Percentiles rank a stretch among this genome's conserved stretches.
Conservation (phyloP, 2,329 filamentous ascomycete species). For the Cryphonectria naterciae region DNA sequence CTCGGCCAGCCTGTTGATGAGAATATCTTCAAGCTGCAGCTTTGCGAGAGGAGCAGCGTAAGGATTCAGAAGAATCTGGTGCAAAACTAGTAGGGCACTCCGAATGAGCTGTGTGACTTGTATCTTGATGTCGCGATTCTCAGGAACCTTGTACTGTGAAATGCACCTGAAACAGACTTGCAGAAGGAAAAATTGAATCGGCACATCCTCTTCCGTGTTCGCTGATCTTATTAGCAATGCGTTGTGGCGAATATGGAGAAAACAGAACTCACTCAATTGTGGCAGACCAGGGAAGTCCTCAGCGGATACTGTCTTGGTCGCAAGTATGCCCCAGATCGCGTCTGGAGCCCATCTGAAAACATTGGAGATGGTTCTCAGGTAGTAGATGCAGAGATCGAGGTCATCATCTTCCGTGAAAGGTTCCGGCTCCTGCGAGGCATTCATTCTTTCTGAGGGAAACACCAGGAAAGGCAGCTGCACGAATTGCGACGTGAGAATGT, state of each 20-base stretch:
- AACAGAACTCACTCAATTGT: slow-evolving; percentile 54
- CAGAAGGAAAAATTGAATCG: slow-evolving; percentile 70
- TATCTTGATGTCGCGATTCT: slow-evolving; percentile 44
- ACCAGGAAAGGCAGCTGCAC: slow-evolving; percentile 58
- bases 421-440: slow-evolving; percentile 35
- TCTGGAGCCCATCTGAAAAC: slow-evolving; percentile 71
- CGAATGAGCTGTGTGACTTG: slow-evolving; percentile 71
- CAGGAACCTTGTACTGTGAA: slow-evolving; percentile 44
- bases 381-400: slow-evolving; percentile 76
- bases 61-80: slow-evolving; percentile 69
- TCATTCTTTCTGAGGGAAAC: slow-evolving; percentile 34
- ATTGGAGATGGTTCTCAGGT: slow-evolving; percentile 74
- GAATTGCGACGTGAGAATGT: slow-evolving; percentile 63
- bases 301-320: slow-evolving; percentile 60
- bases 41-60: slow-evolving; percentile 61
- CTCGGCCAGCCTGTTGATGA: slow-evolving; percentile 70
- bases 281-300: slow-evolving; percentile 49
- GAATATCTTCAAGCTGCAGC: slow-evolving; percentile 69
- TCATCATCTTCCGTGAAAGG: slow-evolving; percentile 64
- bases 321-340: slow-evolving; percentile 71
- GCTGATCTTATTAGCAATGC: slow-evolving; percentile 43
- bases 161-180: slow-evolving; percentile 69
- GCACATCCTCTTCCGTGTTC: slow-evolving; percentile 58
- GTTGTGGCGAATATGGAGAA: neutral
- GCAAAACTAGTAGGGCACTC: slow-evolving; percentile 69